phyloP scores from a whole-genome alignment of 495 filamentous ascomycete genomes.

The Penicillium turbatum region DNA sequence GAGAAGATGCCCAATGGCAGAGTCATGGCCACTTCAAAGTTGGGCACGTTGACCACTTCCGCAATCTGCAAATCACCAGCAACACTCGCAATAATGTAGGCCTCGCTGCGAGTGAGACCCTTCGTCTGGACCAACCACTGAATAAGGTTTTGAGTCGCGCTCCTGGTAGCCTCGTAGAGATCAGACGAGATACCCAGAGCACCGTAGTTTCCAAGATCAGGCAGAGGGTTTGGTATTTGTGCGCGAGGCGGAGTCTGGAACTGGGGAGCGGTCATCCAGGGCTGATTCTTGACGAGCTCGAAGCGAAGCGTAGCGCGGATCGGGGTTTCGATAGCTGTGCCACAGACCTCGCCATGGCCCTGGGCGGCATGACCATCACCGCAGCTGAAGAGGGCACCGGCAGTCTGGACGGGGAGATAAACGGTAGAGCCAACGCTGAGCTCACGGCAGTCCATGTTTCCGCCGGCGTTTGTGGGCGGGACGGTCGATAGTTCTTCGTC shows the following conservation, averaged over 20 bases:
- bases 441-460: conserved; percentile 50
- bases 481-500: conserved; percentile 44
- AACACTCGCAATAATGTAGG: conserved; percentile 49
- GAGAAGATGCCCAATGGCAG: conserved; percentile 43
- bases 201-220: conserved; percentile 43
- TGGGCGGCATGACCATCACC: conserved; percentile 53
- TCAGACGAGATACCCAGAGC: conserved; percentile 43
- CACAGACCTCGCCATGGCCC: conserved; percentile 52
- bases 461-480: conserved; percentile 48
- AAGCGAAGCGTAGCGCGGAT: conserved; percentile 45
- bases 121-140: conserved; percentile 44
- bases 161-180: conserved; percentile 41
- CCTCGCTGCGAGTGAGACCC: conserved; percentile 41
- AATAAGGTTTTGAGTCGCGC: conserved; percentile 40
- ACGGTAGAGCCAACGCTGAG: conserved; percentile 41
- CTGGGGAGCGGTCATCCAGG: conserved; percentile 42
- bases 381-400: conserved; percentile 49
- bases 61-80: conserved; percentile 43
- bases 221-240: conserved; percentile 22
- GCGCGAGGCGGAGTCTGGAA: conserved; percentile 34
- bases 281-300: conserved; percentile 40
- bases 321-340: conserved; percentile 51
- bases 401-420: conserved; percentile 45
- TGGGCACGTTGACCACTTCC: conserved; percentile 49
- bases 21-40: conserved; percentile 45